Evolutionary conservation across 2,329 filamentous ascomycete species (phyloP).

Genomic region (Geosmithia flava): DNA sequence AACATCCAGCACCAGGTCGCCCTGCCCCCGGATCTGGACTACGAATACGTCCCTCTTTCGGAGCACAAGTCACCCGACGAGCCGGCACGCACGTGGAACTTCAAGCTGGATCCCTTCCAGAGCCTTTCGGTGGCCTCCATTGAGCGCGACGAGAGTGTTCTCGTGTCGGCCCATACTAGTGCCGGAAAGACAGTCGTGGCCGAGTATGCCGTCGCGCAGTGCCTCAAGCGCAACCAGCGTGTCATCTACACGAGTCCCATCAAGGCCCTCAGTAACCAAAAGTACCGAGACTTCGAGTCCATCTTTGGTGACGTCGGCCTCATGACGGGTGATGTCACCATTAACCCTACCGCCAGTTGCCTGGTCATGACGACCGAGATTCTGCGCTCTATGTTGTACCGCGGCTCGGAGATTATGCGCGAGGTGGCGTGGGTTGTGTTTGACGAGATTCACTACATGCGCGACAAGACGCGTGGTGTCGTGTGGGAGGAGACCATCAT

Average conservation of each 20-base stretch:
- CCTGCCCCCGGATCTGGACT: conserved; percentile 83
- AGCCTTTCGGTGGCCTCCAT: conserved; percentile 90
- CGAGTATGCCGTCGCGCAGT: conserved; percentile 96
- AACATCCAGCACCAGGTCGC: conserved; percentile 98
- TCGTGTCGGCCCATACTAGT: conserved; percentile 94
- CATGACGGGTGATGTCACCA: conserved; percentile 98
- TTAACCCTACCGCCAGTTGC: conserved; percentile 96
- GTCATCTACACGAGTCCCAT: conserved; percentile 99
- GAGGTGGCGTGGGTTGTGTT: conserved; percentile 98
- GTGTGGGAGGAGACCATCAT: conserved; percentile 99
- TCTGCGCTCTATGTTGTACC: conserved; percentile 95
- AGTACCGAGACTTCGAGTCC: conserved; percentile 90
- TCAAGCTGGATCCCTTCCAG: conserved; percentile 95
- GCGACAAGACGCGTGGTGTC: conserved; percentile 86
- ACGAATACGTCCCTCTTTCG: conserved; percentile 89
- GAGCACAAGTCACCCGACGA: conserved; percentile 83
- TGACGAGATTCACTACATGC: conserved; percentile 97
- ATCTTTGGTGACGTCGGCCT: conserved; percentile 95
- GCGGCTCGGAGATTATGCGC: conserved; percentile 97
- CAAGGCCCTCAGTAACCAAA: conserved; percentile 97
- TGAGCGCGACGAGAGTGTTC: conserved; percentile 86
- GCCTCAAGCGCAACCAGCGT: conserved; percentile 91
- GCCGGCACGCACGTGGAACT: conserved; percentile 74
- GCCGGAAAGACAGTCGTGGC: conserved; percentile 97
- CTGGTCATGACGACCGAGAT: conserved; percentile 99